Evolutionary conservation across 2,329 filamentous ascomycete genomes (phyloP).

Genomic region (Aspergillus sp.): DNA sequence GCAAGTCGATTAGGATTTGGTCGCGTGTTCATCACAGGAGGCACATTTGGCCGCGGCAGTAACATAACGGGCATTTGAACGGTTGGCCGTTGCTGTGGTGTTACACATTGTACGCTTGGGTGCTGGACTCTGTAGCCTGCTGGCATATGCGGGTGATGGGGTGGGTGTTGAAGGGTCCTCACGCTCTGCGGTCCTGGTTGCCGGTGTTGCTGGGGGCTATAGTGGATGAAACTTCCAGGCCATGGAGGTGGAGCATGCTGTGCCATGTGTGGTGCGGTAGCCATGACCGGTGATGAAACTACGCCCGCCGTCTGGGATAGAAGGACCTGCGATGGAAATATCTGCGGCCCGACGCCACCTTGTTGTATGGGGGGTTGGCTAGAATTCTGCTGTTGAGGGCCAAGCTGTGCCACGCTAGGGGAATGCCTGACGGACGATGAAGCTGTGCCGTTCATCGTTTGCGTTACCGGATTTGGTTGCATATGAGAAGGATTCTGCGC

Average conservation of each 20-base stretch:
- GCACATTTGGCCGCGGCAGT: constrained; percentile 36
- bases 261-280: background rate
- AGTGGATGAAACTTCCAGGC: background rate
- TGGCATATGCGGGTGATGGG: background rate
- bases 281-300: background rate
- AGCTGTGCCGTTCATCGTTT: background rate
- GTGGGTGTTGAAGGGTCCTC: background rate
- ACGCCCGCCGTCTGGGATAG: background rate
- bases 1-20: constrained; percentile 49
- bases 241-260: background rate
- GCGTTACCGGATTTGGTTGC: background rate
- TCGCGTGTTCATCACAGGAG: constrained; percentile 38
- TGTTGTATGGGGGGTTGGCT: background rate
- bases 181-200: background rate
- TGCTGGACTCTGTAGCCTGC: background rate
- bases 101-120: background rate
- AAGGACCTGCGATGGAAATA: background rate
- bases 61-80: constrained; percentile 15
- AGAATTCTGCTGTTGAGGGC: background rate
- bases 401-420: background rate
- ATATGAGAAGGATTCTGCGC: constrained; percentile 1
- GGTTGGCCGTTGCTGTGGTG: background rate
- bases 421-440: background rate
- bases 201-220: background rate
- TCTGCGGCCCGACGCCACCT: background rate